Evolutionary conservation across 176 grass and related monocot genomes (phyloP).

Genomic region (Secale cereale): DNA sequence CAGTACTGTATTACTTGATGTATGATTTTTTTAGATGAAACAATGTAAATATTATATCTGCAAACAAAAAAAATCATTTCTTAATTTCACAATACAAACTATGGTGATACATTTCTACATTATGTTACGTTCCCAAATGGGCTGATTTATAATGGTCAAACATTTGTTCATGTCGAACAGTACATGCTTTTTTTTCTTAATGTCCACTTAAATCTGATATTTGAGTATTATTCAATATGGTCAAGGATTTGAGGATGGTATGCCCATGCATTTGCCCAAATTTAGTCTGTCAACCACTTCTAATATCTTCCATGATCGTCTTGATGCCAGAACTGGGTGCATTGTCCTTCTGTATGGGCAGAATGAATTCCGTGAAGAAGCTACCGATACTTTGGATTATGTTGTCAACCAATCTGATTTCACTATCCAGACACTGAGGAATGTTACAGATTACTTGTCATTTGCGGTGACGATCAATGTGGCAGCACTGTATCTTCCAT

Average conservation of each 20-base stretch:
- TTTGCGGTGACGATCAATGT: slow-evolving; percentile 79
- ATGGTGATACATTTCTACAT: too few relatives aligned
- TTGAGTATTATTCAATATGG: background rate
- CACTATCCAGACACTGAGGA: slow-evolving; percentile 76
- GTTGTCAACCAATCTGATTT: slow-evolving; percentile 98
- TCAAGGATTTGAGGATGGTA: background rate
- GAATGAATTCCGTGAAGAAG: slow-evolving; percentile 58
- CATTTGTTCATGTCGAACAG: too few relatives aligned
- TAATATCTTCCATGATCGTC: slow-evolving; percentile 20
- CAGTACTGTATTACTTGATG: background rate
- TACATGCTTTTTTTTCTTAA: background rate
- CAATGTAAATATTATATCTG: background rate
- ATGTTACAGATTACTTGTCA: slow-evolving; percentile 88
- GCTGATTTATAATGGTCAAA: too few relatives aligned
- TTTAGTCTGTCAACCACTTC: background rate
- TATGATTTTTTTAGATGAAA: background rate
- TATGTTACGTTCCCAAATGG: too few relatives aligned
- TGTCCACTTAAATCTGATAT: background rate
- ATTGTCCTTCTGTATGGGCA: slow-evolving; percentile 66
- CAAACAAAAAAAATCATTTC: too few relatives aligned
- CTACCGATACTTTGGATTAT: slow-evolving; percentile 62
- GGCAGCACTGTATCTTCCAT: slow-evolving; percentile 73
- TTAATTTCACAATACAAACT: too few relatives aligned
- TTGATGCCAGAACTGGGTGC: slow-evolving; percentile 57
- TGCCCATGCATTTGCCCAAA: background rate